Base-by-base conservation (phyloP, 305 asterid genomes). In the Fraxinus dipetala region DNA sequence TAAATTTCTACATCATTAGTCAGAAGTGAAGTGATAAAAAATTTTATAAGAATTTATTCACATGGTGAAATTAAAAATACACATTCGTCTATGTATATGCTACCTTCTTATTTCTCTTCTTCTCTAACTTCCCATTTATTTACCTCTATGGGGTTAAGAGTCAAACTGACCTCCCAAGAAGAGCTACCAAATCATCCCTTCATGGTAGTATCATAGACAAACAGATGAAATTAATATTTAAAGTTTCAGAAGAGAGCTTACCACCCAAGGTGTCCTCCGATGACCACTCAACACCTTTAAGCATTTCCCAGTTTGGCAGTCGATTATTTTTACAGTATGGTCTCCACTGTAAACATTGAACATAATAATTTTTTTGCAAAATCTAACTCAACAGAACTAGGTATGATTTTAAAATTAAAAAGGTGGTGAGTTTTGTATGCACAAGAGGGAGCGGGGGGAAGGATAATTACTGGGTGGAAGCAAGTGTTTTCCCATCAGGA, bases 221-320 rank as follows among this genome's bases (percentile, higher is more conserved):
- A 78, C 79, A 20, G 48, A 78, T 26, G 36, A 31, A 30, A 14
- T 30, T 16, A 31, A 70, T 31, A 70, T 30, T 18, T 32, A 31
- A 31, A 70, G 43, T 70, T 32, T 32, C 76, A 70, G 85, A 84
- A 86, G 86, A 86, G 40, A 88, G 78, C 94, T 92, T 90, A 96
- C 98, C 98, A 93, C 98, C 99, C 99, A 96, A 75, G 99, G 98
- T 45, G 98, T 94, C 88, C 99, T 91, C 81, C 97, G 94, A 89
- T 96, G 99, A 84, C 99, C 99, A 81, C 92, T 94, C 84, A 96
- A 90, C 87, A 96, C 98, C 89, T 96, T 96, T 85, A 93, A 86
- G 92, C 99, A 96, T 79, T 89, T 92, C 82, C 99, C 97, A 80
- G 93, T 94, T 89, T 87, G 97, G 85, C 93, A 93, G 86, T 96